Evolutionary conservation across 495 filamentous ascomycete species (phyloP), one percentile per base, ranked within the genome.

Genomic region (Chaetomium tenue): DNA sequence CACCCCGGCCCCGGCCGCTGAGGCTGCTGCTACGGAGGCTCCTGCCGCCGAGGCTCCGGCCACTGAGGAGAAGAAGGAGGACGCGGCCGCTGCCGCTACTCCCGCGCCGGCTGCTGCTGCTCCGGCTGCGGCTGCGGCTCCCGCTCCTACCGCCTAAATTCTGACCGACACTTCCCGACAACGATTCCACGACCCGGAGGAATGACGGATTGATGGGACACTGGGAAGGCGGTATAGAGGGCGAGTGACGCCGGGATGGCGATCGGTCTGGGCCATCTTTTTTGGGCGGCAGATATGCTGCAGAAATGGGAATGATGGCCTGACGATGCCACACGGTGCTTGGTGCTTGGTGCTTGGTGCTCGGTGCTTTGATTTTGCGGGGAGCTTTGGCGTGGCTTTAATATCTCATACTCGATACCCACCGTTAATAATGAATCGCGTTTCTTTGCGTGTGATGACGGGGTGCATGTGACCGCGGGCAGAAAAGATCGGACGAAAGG

Each of bases 1-100:
- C 28, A 26, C 66, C 9, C 13, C 62, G 40, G 62, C 58, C 8
- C 46, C 65, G 8, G 64, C 61, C 13, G 33, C 66, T 15, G 58
- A 65, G 40, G 56, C 71, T 18, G 58, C 68, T 54, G 61, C 69
- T 65, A 53, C 68, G 65, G 67, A 68, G 51, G 66, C 60, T 5
- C 8, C 68, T 11, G 65, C 65, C 22, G 40, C 66, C n/a, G 54
- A 69, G 11, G 63, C 64, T 28, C 28, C 66, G 16, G 33, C 33
- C 68, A 65, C 23, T 26, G 23, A 7, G 20, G 37, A 28, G 54
- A 57, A 44, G 40, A 44, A 44, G 40, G 40, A 44, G 40, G 40
- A 44, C 0, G 40, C 40, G 16, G 40, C 18, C 6, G 18, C 30
- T n/a, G n/a, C 30, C 18, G n/a, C n/a, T 28, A 12, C 18, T 39